phyloP scores from a whole-genome alignment of 805 yeast genomes.

The Kodamaea kakaduensis region DNA sequence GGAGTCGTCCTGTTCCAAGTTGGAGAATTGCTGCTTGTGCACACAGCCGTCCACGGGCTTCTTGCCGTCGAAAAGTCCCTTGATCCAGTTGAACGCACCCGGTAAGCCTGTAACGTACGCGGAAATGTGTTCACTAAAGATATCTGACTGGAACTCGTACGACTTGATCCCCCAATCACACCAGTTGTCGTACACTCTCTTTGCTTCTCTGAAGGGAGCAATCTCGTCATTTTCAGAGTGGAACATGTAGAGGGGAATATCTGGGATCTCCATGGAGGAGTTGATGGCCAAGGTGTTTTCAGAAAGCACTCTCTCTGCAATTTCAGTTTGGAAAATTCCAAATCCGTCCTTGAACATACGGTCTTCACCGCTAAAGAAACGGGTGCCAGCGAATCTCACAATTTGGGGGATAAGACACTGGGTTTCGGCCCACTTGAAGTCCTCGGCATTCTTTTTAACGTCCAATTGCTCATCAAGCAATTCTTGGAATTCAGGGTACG shows the following conservation, averaged over 20 bases:
- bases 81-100: slow-evolving; percentile 18
- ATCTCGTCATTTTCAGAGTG: slow-evolving; percentile 13
- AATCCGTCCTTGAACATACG: slow-evolving; percentile 15
- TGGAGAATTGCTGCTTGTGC: slow-evolving; percentile 39
- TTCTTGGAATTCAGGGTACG: slow-evolving; percentile 22
- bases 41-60: slow-evolving; percentile 17
- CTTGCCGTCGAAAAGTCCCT: slow-evolving; percentile 15
- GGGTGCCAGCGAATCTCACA: slow-evolving; percentile 4
- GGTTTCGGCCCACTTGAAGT: slow-evolving; percentile 4
- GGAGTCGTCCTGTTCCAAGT: slow-evolving; percentile 43
- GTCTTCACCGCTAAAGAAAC: slow-evolving; percentile 14
- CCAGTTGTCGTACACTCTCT: slow-evolving; percentile 12
- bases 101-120: slow-evolving; percentile 15
- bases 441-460: background rate
- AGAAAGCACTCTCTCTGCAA: slow-evolving; percentile 13
- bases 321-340: slow-evolving; percentile 13
- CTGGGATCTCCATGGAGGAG: slow-evolving; percentile 11
- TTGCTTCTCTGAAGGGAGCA: slow-evolving; percentile 10
- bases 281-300: slow-evolving; percentile 20
- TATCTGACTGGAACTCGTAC: slow-evolving; percentile 10
- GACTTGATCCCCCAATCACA: slow-evolving; percentile 12
- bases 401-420: slow-evolving; percentile 4
- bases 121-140: slow-evolving; percentile 15
- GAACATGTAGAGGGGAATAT: slow-evolving; percentile 12
- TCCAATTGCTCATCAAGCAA: slow-evolving; percentile 3